Base-by-base conservation (phyloP, 2,329 filamentous ascomycete species). In the Venturia nashicola region DNA sequence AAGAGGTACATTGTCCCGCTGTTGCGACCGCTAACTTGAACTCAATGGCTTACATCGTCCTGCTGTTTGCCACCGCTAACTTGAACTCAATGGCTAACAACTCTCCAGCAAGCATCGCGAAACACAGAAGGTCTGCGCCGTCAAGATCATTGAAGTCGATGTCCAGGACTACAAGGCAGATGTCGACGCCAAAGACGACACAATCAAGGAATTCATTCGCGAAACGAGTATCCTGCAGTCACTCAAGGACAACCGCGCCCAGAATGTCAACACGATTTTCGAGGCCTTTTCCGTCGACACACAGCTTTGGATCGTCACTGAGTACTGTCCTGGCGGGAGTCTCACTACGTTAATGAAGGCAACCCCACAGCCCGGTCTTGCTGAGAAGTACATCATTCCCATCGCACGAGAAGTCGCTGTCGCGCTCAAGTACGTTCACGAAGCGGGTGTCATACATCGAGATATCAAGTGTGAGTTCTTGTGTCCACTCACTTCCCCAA, bases 101-200 rank as follows among this genome's bases (percentile, higher is more conserved):
- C 16, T 32, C 14, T 23, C 1, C 46, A 77, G 74, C 68, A 74
- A 73, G 67, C 74, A 76, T 62, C 73, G 75, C 42, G 70, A 69
- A 20, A 77, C 72, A 5, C 73, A 73, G 44, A 72, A 81, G 67
- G 75, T 89, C 27, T 87, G 91, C 32, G 88, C 88, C 20, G 82
- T 91, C 71, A 91, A 94, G 76, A 92, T 92, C 69, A 90, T 92
- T 70, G 88, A 92, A 72, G 89, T 93, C 59, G 90, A 94, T 70
- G 87, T 89, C 70, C 83, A 84, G 68, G 90, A 93, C 73, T 79
- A 78, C 59, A 70, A 75, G 59, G 74, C 68, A 59, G 42, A 62
- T 59, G 51, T 66, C 34, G 60, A 65, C 71, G 62, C 72, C 72
- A 69, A 74, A 72, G 4, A 73, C 36, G 73, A 76, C 65, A 75